These are phyloP conservation scores for Aspergillus sp. DNA, from an alignment of 2,329 filamentous ascomycete species.

Conservation along the genomic window DNA sequence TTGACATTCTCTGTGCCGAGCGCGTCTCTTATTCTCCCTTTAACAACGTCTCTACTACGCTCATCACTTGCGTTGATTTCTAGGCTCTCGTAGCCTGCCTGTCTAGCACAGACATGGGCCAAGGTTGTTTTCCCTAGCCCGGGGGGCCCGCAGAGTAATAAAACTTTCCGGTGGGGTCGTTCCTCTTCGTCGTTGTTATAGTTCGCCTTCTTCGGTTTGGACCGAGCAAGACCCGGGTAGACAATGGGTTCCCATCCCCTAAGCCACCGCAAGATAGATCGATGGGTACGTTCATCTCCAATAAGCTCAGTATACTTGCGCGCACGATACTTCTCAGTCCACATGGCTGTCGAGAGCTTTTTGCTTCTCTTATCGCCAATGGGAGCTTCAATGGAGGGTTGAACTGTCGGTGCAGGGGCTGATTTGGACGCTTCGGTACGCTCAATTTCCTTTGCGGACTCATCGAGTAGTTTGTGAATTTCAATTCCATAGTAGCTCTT, in stretches of 20 bases:
- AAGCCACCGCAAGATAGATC: slow-evolving; percentile 85
- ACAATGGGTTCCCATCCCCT: slow-evolving; percentile 93
- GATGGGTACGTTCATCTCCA: slow-evolving; percentile 91
- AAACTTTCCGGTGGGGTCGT: slow-evolving; percentile 78
- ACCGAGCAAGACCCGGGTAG: slow-evolving; percentile 72
- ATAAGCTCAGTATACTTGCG: slow-evolving; percentile 89
- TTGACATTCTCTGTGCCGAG: slow-evolving; percentile 94
- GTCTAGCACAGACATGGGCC: slow-evolving; percentile 90
- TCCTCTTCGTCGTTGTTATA: slow-evolving; percentile 58
- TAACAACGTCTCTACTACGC: slow-evolving; percentile 83
- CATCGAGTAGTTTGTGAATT: slow-evolving; percentile 78
- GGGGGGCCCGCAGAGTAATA: slow-evolving; percentile 87
- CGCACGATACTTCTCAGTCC: slow-evolving; percentile 97
- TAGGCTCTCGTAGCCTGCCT: slow-evolving; percentile 93
- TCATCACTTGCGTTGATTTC: slow-evolving; percentile 99
- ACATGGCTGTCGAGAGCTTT: slow-evolving; percentile 55
- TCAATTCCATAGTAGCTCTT: slow-evolving; percentile 86
- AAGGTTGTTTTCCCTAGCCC: slow-evolving; percentile 94
- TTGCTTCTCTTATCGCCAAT: slow-evolving; percentile 23
- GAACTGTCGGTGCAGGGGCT: slow-evolving; percentile 21
- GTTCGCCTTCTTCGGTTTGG: slow-evolving; percentile 53
- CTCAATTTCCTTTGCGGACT: slow-evolving; percentile 62
- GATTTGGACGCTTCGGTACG: slow-evolving; percentile 26
- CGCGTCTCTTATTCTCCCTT: slow-evolving; percentile 84
- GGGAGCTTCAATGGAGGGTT: slow-evolving; percentile 34